Conservation (phyloP, 2,329 filamentous ascomycete species). For the Lecanosticta acicola region DNA sequence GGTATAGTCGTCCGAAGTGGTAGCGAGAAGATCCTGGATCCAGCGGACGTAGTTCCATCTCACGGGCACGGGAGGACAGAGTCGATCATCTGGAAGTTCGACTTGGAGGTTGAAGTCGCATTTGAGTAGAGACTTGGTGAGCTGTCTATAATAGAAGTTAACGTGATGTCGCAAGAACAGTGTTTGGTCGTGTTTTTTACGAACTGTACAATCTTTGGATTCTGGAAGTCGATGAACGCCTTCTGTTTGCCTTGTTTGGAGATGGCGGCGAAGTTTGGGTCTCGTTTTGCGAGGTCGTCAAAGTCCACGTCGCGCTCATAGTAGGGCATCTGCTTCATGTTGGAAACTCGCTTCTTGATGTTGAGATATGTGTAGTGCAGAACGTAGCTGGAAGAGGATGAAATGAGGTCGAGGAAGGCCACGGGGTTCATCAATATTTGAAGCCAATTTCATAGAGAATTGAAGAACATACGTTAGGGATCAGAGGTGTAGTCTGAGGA, state of each 20-base stretch:
- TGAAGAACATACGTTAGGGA: too few species aligned
- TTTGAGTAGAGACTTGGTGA: conserved; percentile 73
- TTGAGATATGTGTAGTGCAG: not conserved
- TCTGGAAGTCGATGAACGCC: conserved; percentile 69
- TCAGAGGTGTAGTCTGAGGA: too few species aligned
- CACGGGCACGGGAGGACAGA: conserved; percentile 74
- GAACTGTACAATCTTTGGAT: conserved; percentile 70
- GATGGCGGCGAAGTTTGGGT: conserved; percentile 55
- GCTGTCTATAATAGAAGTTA: conserved; percentile 35
- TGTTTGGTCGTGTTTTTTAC: conserved; percentile 5
- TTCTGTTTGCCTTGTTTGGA: conserved; percentile 36
- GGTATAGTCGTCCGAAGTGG: conserved; percentile 50
- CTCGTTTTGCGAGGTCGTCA: conserved; percentile 52
- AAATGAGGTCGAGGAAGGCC: too few species aligned
- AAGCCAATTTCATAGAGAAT: too few species aligned
- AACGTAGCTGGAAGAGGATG: not conserved
- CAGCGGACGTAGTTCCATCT: conserved; percentile 82
- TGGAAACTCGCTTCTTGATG: not conserved
- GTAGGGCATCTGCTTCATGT: conserved; percentile 17
- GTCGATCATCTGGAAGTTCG: conserved; percentile 66
- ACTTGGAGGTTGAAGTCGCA: conserved; percentile 68
- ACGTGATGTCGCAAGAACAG: conserved; percentile 53
- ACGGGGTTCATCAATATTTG: too few species aligned
- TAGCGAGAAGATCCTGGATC: conserved; percentile 76
- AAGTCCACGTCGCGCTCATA: conserved; percentile 60